A percentile compares a stretch with the other conserved stretches of the same genome.
phyloP scores from a whole-genome alignment of 78 protist genomes.

The Dictyostelium capitatum region DNA sequence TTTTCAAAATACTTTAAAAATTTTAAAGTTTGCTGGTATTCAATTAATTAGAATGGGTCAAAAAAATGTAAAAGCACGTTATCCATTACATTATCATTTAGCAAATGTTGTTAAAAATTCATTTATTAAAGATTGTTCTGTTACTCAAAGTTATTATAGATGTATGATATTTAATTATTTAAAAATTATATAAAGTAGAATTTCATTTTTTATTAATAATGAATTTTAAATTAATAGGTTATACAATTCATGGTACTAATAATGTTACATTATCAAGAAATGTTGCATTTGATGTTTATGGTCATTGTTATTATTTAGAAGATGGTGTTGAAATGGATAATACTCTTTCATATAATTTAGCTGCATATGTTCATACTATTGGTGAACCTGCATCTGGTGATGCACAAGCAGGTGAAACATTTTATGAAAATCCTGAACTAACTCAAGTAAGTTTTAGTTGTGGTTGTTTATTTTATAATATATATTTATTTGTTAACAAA shows the following conservation, averaged over 20 bases:
- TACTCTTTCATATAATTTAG: conserved; percentile 76
- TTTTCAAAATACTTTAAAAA: too few species aligned
- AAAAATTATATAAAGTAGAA: too few species aligned
- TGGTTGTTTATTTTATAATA: too few species aligned
- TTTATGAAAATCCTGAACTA: conserved; percentile 14
- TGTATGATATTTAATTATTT: too few species aligned
- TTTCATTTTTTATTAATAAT: too few species aligned
- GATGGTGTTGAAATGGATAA: conserved; percentile 89
- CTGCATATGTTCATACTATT: conserved; percentile 82
- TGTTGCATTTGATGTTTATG: conserved; percentile 82
- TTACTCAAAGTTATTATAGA: conserved; percentile 47
- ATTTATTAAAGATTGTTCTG: conserved; percentile 57
- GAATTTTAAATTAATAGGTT: too few species aligned
- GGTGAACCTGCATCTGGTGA: conserved; percentile 73
- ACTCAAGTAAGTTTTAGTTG: conserved; percentile 40
- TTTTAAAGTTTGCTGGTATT: too few species aligned
- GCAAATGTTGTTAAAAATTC: conserved; percentile 21
- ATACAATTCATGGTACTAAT: conserved; percentile 86
- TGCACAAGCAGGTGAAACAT: conserved; percentile 54
- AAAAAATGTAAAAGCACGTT: conserved; percentile 71
- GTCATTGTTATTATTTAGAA: conserved; percentile 87
- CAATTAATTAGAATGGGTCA: conserved; percentile 86
- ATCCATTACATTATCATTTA: conserved; percentile 87
- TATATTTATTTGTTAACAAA: conserved; percentile 53
- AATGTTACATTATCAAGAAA: conserved; percentile 34